Percentiles rank a stretch among this genome's conserved stretches.
These are phyloP conservation scores for Neofusicoccum parvum DNA, from an alignment of 2,329 filamentous ascomycete species.

Conservation along the genomic window DNA sequence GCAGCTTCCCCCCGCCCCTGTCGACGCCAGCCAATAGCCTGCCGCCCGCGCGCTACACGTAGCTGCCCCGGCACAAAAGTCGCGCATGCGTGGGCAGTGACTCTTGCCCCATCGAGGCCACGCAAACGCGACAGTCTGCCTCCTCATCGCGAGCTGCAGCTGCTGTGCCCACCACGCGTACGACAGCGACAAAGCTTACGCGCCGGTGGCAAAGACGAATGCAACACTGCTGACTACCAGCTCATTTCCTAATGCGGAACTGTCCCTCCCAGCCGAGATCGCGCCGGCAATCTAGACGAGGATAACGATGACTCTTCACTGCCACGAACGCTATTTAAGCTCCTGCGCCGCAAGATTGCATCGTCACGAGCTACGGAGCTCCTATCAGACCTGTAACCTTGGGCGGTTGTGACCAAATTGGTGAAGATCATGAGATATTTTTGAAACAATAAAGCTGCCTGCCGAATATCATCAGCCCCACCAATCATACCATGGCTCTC, in stretches of 20 bases:
- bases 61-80: conserved; percentile 3
- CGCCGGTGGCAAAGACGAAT: neutral
- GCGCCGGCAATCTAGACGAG: neutral
- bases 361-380: neutral
- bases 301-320: neutral
- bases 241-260: neutral
- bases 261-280: neutral
- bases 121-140: neutral
- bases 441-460: neutral
- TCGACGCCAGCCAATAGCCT: neutral
- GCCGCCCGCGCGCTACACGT: neutral
- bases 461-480: neutral
- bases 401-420: neutral
- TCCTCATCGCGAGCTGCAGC: neutral
- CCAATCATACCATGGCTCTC: neutral
- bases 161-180: neutral
- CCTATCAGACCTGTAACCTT: too few relatives aligned
- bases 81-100: conserved; percentile 8
- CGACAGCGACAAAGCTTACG: neutral
- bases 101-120: neutral
- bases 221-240: neutral
- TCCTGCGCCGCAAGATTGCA: neutral
- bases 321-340: neutral
- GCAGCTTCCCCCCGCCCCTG: conserved; percentile 10
- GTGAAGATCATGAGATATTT: too few relatives aligned